Percentiles rank a stretch among this genome's conserved stretches.
These are phyloP conservation scores for Gossypium gossypioides DNA, from an alignment of 441 rosid species.

Conservation along the genomic window DNA sequence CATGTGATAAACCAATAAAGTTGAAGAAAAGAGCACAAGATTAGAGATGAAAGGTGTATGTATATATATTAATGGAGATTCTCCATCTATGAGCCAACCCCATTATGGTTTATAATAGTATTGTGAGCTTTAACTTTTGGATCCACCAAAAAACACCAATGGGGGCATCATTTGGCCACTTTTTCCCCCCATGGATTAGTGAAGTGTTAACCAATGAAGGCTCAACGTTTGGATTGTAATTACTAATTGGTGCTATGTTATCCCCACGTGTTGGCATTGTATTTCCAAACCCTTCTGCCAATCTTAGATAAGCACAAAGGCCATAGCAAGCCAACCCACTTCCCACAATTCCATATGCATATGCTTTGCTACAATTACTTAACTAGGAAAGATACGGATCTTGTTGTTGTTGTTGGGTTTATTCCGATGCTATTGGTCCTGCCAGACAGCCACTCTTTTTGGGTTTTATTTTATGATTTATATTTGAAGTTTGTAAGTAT, in stretches of 20 bases:
- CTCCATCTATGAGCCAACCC: background rate
- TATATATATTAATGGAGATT: background rate
- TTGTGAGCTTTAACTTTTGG: conserved; percentile 9
- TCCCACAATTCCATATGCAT: background rate
- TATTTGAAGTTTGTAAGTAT: too few relatives aligned
- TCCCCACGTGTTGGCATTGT: conserved; percentile 20
- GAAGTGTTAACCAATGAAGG: conserved; percentile 13
- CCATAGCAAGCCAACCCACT: background rate
- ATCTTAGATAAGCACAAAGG: background rate
- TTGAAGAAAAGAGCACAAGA: background rate
- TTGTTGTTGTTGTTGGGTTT: background rate
- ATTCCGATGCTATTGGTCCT: background rate
- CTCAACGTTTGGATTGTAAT: background rate
- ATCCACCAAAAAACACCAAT: conserved; percentile 3
- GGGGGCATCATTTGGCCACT: background rate
- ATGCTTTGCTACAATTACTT: background rate
- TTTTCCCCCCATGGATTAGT: background rate
- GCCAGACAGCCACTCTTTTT: background rate
- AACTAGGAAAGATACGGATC: background rate
- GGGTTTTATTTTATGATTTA: too few relatives aligned
- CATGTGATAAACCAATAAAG: background rate
- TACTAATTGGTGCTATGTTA: background rate
- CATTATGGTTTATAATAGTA: background rate
- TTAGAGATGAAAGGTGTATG: background rate
- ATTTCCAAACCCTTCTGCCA: conserved; percentile 5